Percentiles rank a stretch among this genome's conserved stretches.
Evolutionary conservation across 2,329 filamentous ascomycete genomes (phyloP).

Genomic region (Aspergillus sp.): DNA sequence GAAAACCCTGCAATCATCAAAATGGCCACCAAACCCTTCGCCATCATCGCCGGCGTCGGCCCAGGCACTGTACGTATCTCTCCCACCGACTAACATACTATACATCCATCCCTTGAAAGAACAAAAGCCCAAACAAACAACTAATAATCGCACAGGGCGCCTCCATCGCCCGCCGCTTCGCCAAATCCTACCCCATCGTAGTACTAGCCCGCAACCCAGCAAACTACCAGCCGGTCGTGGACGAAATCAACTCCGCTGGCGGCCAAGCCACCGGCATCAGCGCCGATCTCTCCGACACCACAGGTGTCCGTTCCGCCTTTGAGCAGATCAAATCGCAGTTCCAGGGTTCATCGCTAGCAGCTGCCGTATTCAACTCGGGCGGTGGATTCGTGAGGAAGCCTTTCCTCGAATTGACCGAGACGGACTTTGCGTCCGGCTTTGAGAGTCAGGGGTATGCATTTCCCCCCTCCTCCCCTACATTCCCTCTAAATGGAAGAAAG

Average conservation of each 20-base stretch:
- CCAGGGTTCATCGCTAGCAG: slow-evolving; percentile 47
- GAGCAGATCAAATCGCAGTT: slow-evolving; percentile 57
- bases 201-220: slow-evolving; percentile 60
- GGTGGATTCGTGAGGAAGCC: slow-evolving; percentile 61
- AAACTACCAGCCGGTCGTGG: slow-evolving; percentile 57
- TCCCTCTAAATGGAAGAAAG: too few relatives aligned
- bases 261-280: slow-evolving; percentile 63
- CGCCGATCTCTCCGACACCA: slow-evolving; percentile 57
- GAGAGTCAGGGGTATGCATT: slow-evolving; percentile 50
- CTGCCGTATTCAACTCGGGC: slow-evolving; percentile 63
- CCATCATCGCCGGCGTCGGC: slow-evolving; percentile 50
- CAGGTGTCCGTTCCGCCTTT: slow-evolving; percentile 57
- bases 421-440: slow-evolving; percentile 57
- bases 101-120: not conserved
- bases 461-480: too few relatives aligned
- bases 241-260: slow-evolving; percentile 61
- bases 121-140: not conserved
- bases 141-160: slow-evolving; percentile 39
- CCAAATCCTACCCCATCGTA: slow-evolving; percentile 59
- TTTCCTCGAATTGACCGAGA: slow-evolving; percentile 61
- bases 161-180: slow-evolving; percentile 62
- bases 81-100: not conserved
- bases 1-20: not conserved
- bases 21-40: slow-evolving; percentile 45
- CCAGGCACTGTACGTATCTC: slow-evolving; percentile 43